phyloP scores from a whole-genome alignment of 345 rosid genomes.

The Passiflora organensis region DNA sequence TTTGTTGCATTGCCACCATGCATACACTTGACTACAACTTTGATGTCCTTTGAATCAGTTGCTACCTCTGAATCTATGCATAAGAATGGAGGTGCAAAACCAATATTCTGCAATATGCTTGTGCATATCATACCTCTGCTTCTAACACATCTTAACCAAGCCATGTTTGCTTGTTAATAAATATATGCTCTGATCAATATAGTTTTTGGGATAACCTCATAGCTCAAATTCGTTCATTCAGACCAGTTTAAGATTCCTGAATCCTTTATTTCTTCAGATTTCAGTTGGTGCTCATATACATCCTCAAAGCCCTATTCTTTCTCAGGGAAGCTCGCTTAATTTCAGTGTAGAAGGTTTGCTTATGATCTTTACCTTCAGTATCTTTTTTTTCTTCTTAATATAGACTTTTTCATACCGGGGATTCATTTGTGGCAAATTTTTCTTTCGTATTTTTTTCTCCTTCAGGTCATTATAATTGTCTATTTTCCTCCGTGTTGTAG shows the following conservation, averaged over 20 bases:
- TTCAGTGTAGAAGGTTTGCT: constrained; percentile 59
- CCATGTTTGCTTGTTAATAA: too few relatives aligned
- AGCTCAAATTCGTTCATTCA: constrained; percentile 2
- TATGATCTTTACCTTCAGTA: constrained; percentile 1
- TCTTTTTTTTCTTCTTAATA: background rate
- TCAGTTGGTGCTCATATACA: constrained; percentile 74
- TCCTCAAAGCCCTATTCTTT: constrained; percentile 68
- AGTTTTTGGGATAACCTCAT: background rate
- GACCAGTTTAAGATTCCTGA: constrained; percentile 7
- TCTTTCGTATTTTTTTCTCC: background rate
- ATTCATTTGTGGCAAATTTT: background rate
- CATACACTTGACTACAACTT: too few relatives aligned
- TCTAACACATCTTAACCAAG: too few relatives aligned
- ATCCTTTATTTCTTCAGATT: constrained; percentile 44
- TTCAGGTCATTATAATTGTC: background rate
- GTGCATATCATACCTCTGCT: too few relatives aligned
- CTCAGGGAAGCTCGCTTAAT: constrained; percentile 46
- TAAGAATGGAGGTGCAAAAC: too few relatives aligned
- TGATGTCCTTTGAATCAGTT: too few relatives aligned
- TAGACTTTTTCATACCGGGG: background rate
- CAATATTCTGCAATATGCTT: too few relatives aligned
- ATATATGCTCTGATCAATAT: background rate
- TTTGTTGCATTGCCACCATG: too few relatives aligned
- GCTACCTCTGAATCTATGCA: too few relatives aligned
- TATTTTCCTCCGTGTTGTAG: constrained; percentile 26